Percentiles rank a stretch among this genome's conserved stretches.
phyloP scores from a whole-genome alignment of 2,329 filamentous ascomycete species.

The Ploettnerulaceae sp. region DNA sequence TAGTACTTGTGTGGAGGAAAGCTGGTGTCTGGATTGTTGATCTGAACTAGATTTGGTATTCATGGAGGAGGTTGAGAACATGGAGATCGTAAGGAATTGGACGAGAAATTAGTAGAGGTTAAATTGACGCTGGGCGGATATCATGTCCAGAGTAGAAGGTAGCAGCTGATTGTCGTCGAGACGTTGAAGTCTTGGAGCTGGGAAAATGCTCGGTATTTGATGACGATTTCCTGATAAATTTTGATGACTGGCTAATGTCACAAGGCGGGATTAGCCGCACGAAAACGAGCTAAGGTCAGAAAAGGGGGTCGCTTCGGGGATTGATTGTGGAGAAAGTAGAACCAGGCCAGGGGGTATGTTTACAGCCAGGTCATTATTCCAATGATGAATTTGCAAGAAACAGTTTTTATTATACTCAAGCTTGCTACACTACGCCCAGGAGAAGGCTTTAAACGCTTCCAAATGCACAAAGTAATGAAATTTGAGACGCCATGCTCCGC shows the following conservation, averaged over 20 bases:
- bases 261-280: background rate
- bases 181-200: background rate
- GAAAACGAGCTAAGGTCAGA: background rate
- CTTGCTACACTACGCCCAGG: constrained; percentile 1
- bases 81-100: constrained; percentile 10
- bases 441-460: background rate
- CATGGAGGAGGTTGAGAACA: constrained; percentile 28
- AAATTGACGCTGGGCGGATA: constrained; percentile 3
- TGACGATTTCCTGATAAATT: constrained; percentile 9
- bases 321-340: background rate
- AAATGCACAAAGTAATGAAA: constrained; percentile 3
- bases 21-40: constrained; percentile 13
- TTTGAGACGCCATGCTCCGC: constrained; percentile 10
- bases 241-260: constrained; percentile 6
- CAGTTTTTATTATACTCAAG: no score
- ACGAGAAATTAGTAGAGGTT: constrained; percentile 1
- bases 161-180: background rate
- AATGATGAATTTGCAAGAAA: no score
- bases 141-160: constrained; percentile 7
- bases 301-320: constrained; percentile 9
- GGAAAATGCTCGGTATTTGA: constrained; percentile 3
- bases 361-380: no score
- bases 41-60: constrained; percentile 25
- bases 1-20: constrained; percentile 36
- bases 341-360: background rate